Conservation (phyloP, 169 alveolate species). For the Cryptosporidium sp. region DNA sequence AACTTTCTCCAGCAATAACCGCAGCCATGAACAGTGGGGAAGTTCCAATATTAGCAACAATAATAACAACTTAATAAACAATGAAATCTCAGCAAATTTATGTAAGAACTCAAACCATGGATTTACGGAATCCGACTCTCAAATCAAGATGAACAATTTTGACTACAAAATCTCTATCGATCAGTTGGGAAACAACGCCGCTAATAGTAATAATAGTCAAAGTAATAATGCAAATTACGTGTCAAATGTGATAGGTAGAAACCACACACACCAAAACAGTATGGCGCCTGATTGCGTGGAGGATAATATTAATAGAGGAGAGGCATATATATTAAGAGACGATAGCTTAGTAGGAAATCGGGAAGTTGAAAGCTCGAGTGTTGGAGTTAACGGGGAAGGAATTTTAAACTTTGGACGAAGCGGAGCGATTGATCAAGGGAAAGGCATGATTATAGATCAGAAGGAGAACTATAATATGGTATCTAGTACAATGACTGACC, state of each 20-base stretch:
- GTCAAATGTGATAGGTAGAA: neutral
- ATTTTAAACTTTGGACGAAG: neutral
- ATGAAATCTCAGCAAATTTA: neutral
- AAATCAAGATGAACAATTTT: neutral
- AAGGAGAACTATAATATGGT: conserved; percentile 4
- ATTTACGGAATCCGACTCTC: neutral
- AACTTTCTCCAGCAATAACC: neutral
- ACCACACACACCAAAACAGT: neutral
- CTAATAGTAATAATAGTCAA: neutral
- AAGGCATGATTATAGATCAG: neutral
- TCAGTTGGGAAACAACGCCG: neutral
- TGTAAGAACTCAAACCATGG: neutral
- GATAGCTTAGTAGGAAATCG: conserved; percentile 10
- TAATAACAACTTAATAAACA: neutral
- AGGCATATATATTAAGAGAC: neutral
- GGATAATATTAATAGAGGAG: conserved; percentile 20
- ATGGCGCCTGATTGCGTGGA: neutral
- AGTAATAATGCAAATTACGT: neutral
- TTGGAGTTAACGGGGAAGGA: neutral
- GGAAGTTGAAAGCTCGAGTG: neutral
- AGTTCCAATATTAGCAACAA: neutral
- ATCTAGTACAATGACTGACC: neutral
- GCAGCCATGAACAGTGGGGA: conserved; percentile 24
- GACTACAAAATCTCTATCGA: neutral
- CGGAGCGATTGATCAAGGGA: neutral